These are phyloP conservation scores for Fusarium secorum DNA, from an alignment of 2,329 filamentous ascomycete species.

Conservation along the genomic window DNA sequence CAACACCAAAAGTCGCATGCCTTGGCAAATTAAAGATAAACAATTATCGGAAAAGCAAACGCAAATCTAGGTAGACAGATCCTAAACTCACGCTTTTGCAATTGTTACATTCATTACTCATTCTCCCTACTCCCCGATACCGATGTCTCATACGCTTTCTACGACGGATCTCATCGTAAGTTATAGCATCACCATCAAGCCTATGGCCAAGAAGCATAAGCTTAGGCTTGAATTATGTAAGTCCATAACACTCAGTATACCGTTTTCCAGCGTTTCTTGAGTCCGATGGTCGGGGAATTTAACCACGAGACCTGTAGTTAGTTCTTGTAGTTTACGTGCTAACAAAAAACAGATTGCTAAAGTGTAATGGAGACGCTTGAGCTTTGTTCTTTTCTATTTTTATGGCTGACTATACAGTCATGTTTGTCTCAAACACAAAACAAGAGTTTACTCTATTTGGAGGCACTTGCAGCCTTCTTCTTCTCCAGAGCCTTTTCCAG, in stretches of 20 bases:
- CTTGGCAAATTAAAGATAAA: background rate
- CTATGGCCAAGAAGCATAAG: background rate
- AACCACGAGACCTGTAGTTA: background rate
- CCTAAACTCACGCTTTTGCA: background rate
- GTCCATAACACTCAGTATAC: background rate
- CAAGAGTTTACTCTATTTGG: background rate
- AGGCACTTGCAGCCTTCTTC: slow-evolving; percentile 1
- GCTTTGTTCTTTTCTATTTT: background rate
- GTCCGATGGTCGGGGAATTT: background rate
- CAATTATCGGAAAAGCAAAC: background rate
- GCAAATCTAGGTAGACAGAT: background rate
- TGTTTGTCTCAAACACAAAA: background rate
- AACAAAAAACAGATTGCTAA: background rate
- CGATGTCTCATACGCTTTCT: background rate
- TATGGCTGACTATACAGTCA: background rate
- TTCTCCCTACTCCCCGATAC: background rate
- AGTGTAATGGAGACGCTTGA: background rate
- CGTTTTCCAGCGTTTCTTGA: background rate
- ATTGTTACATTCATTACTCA: background rate
- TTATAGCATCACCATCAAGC: background rate
- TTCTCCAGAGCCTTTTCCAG: slow-evolving; percentile 41
- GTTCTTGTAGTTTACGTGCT: background rate
- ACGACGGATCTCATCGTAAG: background rate
- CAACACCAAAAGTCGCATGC: background rate
- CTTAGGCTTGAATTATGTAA: background rate